These are phyloP conservation scores for Pleurotus pulmonarius DNA, from an alignment of 768 basidiomycete species.

Conservation along the genomic window DNA sequence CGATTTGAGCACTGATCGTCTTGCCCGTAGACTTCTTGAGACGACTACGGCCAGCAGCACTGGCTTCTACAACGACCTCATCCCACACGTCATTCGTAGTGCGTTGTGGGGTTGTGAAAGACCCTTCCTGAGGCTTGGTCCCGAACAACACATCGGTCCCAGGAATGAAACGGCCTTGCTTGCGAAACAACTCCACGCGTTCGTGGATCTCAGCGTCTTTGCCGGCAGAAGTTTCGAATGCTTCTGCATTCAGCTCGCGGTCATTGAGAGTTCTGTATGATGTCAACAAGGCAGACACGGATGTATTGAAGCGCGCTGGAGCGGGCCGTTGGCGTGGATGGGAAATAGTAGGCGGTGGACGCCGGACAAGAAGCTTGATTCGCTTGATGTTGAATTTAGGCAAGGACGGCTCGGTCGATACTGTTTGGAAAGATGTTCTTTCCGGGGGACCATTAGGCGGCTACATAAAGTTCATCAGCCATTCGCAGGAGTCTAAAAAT, in stretches of 20 bases:
- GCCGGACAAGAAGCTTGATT: conserved; percentile 63
- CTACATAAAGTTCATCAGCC: background rate
- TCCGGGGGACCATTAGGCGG: background rate
- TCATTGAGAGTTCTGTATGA: conserved; percentile 60
- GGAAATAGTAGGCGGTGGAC: conserved; percentile 56
- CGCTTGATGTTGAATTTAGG: conserved; percentile 48
- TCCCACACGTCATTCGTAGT: conserved; percentile 54
- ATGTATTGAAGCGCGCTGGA: conserved; percentile 44
- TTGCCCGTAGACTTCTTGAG: conserved; percentile 27
- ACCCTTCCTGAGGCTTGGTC: conserved; percentile 19
- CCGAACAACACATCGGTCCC: conserved; percentile 30
- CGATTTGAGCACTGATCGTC: conserved; percentile 52
- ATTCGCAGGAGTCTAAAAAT: background rate
- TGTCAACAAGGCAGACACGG: conserved; percentile 51
- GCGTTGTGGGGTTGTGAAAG: conserved; percentile 27
- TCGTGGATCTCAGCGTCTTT: conserved; percentile 31
- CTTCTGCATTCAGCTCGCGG: conserved; percentile 38
- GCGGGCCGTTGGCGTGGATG: conserved; percentile 68
- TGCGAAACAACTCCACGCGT: conserved; percentile 28
- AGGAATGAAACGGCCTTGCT: conserved; percentile 36
- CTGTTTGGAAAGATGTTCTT: background rate
- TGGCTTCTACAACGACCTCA: conserved; percentile 45
- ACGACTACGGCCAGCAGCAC: conserved; percentile 22
- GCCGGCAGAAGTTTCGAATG: conserved; percentile 15
- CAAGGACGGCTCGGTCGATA: background rate